Evolutionary conservation across 176 grass and related monocot genomes (phyloP), one percentile per base, ranked within the genome.

Genomic region (Calamus simplicifolius): DNA sequence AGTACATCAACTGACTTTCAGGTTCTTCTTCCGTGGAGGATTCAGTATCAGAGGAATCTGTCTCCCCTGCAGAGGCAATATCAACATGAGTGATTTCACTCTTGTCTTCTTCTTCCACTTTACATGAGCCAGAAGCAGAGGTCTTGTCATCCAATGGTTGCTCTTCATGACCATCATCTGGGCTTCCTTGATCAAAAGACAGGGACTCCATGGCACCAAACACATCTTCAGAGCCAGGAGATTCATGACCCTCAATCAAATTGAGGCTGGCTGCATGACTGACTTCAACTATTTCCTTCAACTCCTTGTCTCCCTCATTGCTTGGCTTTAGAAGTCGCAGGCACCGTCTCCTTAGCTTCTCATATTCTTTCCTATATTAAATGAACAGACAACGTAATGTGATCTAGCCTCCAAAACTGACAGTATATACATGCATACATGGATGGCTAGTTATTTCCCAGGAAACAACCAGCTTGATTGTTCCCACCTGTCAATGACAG

Each of bases 261-360:
- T 48, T 62, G 29, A 43, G 27, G 57, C 68, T 57, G 38, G 69
- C 59, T 55, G 63, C 66, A 60, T 57, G 56, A 21, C 64, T 80
- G 17, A 58, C 49, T 69, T 52, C 30, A 50, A n/a, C 35, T 50
- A 57, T 51, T 75, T 78, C 51, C 67, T 85, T 69, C 18, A 48
- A 71, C 56, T 57, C 72, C 19, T 76, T 75, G 18, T 58, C 79
- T 59, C 54, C 73, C 63, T 79, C 69, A 56, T 62, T 79, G 57
- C 8, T 81, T 58, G 67, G 78, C 49, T 64, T 75, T 27, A 66
- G 77, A 72, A 80, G 67, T 51, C n/a, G 77, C 50, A 71, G 18
- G 60, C 84, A 93, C 50, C 79, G 69, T 66, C 88, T 85, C 73
- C 88, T 92, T 61, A 98, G 63, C 59, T 83, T 66, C 19, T 85